phyloP scores from a whole-genome alignment of 2,329 filamentous ascomycete genomes.

The Daldinia sp. region DNA sequence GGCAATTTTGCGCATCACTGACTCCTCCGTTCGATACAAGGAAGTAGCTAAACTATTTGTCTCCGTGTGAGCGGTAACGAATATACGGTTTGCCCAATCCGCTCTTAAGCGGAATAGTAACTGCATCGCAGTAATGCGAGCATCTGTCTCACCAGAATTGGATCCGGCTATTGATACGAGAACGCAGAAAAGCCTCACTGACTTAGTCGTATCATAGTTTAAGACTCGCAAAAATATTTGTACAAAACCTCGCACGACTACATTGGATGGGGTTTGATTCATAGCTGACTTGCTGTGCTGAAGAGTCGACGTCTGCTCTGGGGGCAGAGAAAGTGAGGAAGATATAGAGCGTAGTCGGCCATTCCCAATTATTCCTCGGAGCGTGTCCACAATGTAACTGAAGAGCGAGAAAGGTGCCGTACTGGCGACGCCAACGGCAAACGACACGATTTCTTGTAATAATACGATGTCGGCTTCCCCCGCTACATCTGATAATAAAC shows the following conservation, averaged over 20 bases:
- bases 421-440: constrained; percentile 71
- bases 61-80: constrained; percentile 74
- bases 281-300: constrained; percentile 42
- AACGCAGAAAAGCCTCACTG: constrained; percentile 67
- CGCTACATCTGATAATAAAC: constrained; percentile 67
- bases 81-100: constrained; percentile 80
- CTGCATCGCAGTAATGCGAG: constrained; percentile 78
- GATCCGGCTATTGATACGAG: constrained; percentile 71
- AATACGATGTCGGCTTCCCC: constrained; percentile 71
- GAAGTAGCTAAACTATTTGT: constrained; percentile 76
- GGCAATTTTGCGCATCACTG: constrained; percentile 58
- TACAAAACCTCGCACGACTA: constrained; percentile 75
- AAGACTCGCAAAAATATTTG: constrained; percentile 80
- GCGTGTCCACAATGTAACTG: constrained; percentile 61
- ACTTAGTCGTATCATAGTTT: constrained; percentile 71
- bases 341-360: constrained; percentile 56
- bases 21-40: constrained; percentile 70
- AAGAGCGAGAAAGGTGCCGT: constrained; percentile 67
- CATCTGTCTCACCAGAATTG: constrained; percentile 68
- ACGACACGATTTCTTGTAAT: constrained; percentile 70
- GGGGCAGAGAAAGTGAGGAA: constrained; percentile 40
- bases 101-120: constrained; percentile 83
- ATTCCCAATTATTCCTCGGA: constrained; percentile 59
- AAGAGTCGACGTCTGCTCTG: constrained; percentile 36
- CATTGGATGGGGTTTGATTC: constrained; percentile 69